phyloP scores from a whole-genome alignment of 805 yeast genomes.

The Yamadazyma insecticola region DNA sequence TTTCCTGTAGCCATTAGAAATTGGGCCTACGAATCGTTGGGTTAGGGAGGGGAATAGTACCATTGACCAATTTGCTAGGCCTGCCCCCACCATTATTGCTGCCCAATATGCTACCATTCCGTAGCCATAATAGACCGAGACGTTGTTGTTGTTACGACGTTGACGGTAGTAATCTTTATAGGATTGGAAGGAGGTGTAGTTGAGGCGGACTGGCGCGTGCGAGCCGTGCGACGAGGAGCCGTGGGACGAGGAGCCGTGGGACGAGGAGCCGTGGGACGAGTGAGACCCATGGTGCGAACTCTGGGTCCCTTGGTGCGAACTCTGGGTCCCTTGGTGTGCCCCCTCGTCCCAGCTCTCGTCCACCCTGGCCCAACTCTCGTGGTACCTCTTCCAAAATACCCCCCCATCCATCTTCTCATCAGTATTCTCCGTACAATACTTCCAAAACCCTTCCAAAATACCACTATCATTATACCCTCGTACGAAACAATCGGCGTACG shows the following conservation, averaged over 20 bases:
- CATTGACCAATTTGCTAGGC: constrained; percentile 18
- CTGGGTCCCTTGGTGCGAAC: too few relatives aligned
- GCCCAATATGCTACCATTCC: constrained; percentile 36
- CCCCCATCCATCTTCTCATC: constrained; percentile 6
- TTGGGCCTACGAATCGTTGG: constrained; percentile 12
- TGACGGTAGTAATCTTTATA: constrained; percentile 1
- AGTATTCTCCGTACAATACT: constrained; percentile 7
- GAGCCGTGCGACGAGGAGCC: too few relatives aligned
- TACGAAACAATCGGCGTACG: constrained; percentile 17
- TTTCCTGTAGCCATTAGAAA: constrained; percentile 15
- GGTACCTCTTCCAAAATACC: constrained; percentile 12
- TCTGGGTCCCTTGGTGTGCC: constrained; percentile 7
- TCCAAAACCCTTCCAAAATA: constrained; percentile 8
- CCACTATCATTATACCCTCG: constrained; percentile 16
- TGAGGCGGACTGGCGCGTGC: constrained; percentile 9
- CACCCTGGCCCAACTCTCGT: too few relatives aligned
- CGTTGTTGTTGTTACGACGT: constrained; percentile 13
- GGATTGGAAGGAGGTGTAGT: constrained; percentile 3
- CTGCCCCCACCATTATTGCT: constrained; percentile 31
- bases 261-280: too few relatives aligned
- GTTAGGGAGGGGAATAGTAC: constrained; percentile 18
- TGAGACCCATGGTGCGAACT: too few relatives aligned
- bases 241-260: too few relatives aligned
- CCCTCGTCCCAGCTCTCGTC: too few relatives aligned
- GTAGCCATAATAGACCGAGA: constrained; percentile 26